These are phyloP conservation scores for Botrytis hyacinthi DNA, from an alignment of 2,329 filamentous ascomycete genomes.

Conservation along the genomic window DNA sequence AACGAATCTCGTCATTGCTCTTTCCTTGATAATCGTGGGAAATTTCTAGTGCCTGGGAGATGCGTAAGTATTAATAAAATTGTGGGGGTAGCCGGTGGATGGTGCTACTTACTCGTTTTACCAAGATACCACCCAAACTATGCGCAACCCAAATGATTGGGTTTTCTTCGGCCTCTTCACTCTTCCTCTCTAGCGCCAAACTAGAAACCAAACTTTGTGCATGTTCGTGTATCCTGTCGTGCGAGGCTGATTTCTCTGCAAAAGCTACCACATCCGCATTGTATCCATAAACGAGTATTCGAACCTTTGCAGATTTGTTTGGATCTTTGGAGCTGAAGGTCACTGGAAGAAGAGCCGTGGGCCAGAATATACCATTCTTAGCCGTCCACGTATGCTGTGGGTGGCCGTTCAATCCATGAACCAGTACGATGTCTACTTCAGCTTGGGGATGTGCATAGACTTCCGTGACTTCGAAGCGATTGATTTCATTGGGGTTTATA, in stretches of 20 bases:
- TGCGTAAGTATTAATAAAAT: not conserved
- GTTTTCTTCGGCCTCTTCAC: conserved; percentile 54
- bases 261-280: conserved; percentile 62
- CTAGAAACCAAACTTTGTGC: conserved; percentile 65
- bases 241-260: conserved; percentile 48
- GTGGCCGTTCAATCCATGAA: conserved; percentile 68
- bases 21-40: conserved; percentile 59
- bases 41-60: conserved; percentile 55
- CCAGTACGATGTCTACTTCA: conserved; percentile 63
- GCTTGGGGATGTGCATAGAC: conserved; percentile 60
- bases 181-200: conserved; percentile 61
- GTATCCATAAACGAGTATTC: conserved; percentile 71
- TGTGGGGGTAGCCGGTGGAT: not conserved
- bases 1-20: conserved; percentile 62
- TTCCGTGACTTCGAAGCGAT: conserved; percentile 57
- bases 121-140: conserved; percentile 69
- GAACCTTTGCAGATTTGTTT: conserved; percentile 50
- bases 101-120: conserved; percentile 51
- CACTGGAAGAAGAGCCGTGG: conserved; percentile 61
- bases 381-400: conserved; percentile 62
- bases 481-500: conserved; percentile 46
- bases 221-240: conserved; percentile 66
- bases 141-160: conserved; percentile 77
- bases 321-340: conserved; percentile 46
- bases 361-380: conserved; percentile 63